These are phyloP conservation scores for Alternaria brassicae DNA, from an alignment of 2,329 filamentous ascomycete species.

Conservation along the genomic window DNA sequence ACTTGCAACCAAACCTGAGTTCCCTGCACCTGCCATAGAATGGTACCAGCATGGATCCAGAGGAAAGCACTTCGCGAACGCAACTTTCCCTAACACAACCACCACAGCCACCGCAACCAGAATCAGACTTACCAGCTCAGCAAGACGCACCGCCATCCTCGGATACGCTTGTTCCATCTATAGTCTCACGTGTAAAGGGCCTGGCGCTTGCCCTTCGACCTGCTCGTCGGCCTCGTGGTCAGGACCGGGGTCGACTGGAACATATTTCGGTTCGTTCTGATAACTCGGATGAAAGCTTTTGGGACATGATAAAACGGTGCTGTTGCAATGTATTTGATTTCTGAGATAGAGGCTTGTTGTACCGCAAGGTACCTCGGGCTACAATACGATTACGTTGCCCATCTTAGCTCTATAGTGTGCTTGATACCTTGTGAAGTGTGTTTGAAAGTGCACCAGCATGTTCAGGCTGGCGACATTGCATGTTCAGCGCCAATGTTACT, in stretches of 20 bases:
- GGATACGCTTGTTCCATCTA: background rate
- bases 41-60: background rate
- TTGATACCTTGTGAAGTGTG: background rate
- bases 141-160: background rate
- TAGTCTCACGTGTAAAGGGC: background rate
- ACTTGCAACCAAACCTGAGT: background rate
- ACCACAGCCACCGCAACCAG: background rate
- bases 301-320: background rate
- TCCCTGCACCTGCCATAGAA: background rate
- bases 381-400: background rate
- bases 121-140: background rate
- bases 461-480: background rate
- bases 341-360: background rate
- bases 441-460: background rate
- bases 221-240: too few relatives aligned
- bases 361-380: background rate
- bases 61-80: background rate
- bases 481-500: background rate
- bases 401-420: background rate
- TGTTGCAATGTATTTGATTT: background rate
- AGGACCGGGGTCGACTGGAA: background rate
- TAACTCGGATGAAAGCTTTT: background rate
- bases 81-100: accelerated
- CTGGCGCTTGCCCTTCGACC: too few relatives aligned
- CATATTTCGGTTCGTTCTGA: too few relatives aligned